Evolutionary conservation across 352 stramenopile species (phyloP), one percentile per base, ranked within the genome.

Genomic region (Saprolegnia diclina): DNA sequence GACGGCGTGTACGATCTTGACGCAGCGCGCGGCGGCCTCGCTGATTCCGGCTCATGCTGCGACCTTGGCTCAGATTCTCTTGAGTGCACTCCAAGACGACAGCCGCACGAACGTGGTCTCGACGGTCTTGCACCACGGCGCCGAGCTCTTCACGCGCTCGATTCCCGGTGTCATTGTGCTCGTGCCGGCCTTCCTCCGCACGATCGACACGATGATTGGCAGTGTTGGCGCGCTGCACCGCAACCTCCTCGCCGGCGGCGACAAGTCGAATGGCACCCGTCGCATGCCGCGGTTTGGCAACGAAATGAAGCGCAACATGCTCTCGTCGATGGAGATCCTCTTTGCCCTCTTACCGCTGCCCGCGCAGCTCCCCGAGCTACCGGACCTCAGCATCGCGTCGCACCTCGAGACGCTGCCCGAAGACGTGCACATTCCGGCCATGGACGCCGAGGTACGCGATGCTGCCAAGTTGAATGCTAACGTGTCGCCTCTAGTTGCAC

Each of bases 121-220:
- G 6, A 93, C 83, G 0, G 85, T 95, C 14, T 66, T 95, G 13
- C 82, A 92, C 53, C 83, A 81, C 46, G 88, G 83, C 0, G 88
- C 87, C 2, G 72, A 73, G 4, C 73, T 95, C 40, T 95, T 95
- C 55, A 88, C 85, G 18, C 75, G 91, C 19, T 92, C 91, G 55
- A 65, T 93, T 0, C 79, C 89, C 54, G 87, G 87, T 11, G 77
- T 92, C 50, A 90, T 91, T 55, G 83, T 84, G 22, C 73, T 95
- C 3, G 83, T 95, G 14, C 87, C 87, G 1, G 79, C 84, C 10
- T 91, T 93, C 76, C 71, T 95, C 45, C 85, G 92, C 64, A 80
- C 84, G 0, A 80, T 95, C 22, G 87, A 95, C 57, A 76, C 87
- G 55, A 88, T 95, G 50, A 92, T 92, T 72, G 80, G 18, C 37